Base-by-base conservation (phyloP, 2,329 filamentous ascomycete genomes). In the Arthrobotrys conoides region DNA sequence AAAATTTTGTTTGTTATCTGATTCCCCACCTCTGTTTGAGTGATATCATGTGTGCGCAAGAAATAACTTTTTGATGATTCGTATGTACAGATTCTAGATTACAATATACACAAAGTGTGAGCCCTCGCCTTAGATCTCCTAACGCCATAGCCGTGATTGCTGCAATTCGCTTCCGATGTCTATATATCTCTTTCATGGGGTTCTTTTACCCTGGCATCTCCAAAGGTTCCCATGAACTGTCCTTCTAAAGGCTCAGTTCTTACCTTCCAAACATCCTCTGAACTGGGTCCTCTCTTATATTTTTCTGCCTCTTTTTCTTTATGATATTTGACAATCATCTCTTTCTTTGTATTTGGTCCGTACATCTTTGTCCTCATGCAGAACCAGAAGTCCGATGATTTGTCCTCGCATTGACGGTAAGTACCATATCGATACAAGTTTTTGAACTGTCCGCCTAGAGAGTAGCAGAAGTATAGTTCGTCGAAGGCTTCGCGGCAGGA, bases 311-410 rank as follows among this genome's bases (percentile, higher is more conserved):
- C 87, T 66, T 87, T 84, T 68, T 83, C 80, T 51, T 82, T 83
- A 68, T 84, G 85, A 66, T 83, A 82, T 41, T 82, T 83, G 41
- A 81, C 82, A 49, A 85, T 83, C 71, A 83, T 83, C 36, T 81
- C 80, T 68, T 81, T 71, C 73, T 71, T 72, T 3, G 77, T 76
- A 20, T 79, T 71, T 14, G 80, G 80, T 8, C 81, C 84, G 82
- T 90, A 90, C 1, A 88, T 88, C 82, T 91, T 90, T 44, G 90
- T 91, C 80, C 93, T 91, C 94, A 98, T 97, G 87, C 96, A 99
- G 86, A 97, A 95, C 92, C 94, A 97, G 85, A 97, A 98, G 84
- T 97, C 93, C 79, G 91, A 89, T 94, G 95, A 97, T 80, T 94
- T 91, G 81, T 96, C 92, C 79, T 87, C 89, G 87, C 96, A 99